Evolutionary conservation across 2,329 filamentous ascomycete species (phyloP), one percentile per base, ranked within the genome.

Genomic region (Hirsutella rhossiliensis): DNA sequence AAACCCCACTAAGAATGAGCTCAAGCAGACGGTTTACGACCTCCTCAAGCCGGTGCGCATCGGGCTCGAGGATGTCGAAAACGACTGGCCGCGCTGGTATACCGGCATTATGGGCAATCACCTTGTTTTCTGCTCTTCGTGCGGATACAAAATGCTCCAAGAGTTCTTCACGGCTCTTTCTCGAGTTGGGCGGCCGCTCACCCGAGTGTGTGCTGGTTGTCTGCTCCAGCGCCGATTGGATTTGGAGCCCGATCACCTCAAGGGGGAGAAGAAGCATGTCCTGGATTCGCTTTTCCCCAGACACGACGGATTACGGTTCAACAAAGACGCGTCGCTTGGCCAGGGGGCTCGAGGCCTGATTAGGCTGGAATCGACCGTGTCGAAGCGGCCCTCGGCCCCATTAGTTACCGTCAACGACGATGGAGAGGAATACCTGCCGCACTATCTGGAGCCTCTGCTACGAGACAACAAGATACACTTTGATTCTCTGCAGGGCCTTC

Each of bases 61-160:
- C 7, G 57, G 56, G 0, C 27, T 62, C 0, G 54, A 59, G 9
- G 19, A 18, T 0, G 19, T 57, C 1, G 43, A 49, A 0, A 8
- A 38, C 0, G 56, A 62, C 20, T 54, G 50, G 49, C 45, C 48
- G 0, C 29, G 38, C 0, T 61, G 52, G 38, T 63, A 61, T 43
- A 41, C 42, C 1, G 5, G 43, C 0, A n/a, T 40, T 6, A 59
- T 62, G 59, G 57, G 50, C 0, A 38, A 43, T 3, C 18, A 45
- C 2, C 40, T 56, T 3, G 9, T 52, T 0, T 62, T 61, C 32
- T 66, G 63, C 42, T 54, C 49, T 0, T 63, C 59, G 1, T 65
- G 63, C 17, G 63, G 63, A 1, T 58, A 62, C 41, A 52, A 59
- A 20, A 55, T 55, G 29, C 45, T 59, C 1, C 27, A 51, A n/a